Evolutionary conservation across 106 monocot genomes (phyloP).

Genomic region (Apostasia ramifera): DNA sequence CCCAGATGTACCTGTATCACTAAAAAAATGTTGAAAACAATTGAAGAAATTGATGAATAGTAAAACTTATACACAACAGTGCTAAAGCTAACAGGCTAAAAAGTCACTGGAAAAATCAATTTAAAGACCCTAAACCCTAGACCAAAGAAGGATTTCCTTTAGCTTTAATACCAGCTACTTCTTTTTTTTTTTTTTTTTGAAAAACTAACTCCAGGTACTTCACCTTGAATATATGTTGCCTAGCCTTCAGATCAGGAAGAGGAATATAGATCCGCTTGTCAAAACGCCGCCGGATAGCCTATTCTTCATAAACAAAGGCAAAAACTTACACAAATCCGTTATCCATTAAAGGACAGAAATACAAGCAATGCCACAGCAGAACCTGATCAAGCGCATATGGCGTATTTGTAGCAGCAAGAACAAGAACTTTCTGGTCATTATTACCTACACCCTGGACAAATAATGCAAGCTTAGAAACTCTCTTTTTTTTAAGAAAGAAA

Average conservation of each 20-base stretch:
- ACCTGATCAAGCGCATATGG: slow-evolving; percentile 90
- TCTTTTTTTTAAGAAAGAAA: too few relatives aligned
- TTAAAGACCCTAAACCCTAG: too few relatives aligned
- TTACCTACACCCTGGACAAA: slow-evolving; percentile 68
- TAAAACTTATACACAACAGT: too few relatives aligned
- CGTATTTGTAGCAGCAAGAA: slow-evolving; percentile 83
- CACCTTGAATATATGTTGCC: slow-evolving; percentile 93
- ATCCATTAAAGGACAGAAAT: not conserved
- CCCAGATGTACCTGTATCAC: slow-evolving; percentile 64
- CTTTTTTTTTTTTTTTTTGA: too few relatives aligned
- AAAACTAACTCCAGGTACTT: not conserved
- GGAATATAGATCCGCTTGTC: slow-evolving; percentile 87
- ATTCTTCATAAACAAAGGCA: slow-evolving; percentile 2
- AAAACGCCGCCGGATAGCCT: slow-evolving; percentile 80
- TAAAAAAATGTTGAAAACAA: not conserved
- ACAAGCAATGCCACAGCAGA: slow-evolving; percentile 5
- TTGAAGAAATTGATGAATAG: not conserved
- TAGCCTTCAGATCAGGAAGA: slow-evolving; percentile 75
- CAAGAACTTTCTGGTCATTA: slow-evolving; percentile 80
- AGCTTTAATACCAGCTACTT: too few relatives aligned
- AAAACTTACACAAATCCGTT: not conserved
- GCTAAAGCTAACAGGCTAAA: too few relatives aligned
- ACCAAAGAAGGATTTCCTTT: too few relatives aligned
- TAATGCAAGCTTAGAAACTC: not conserved
- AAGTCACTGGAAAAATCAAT: too few relatives aligned